phyloP scores from a whole-genome alignment of 2,329 filamentous ascomycete genomes.

The Parastagonospora avenae region DNA sequence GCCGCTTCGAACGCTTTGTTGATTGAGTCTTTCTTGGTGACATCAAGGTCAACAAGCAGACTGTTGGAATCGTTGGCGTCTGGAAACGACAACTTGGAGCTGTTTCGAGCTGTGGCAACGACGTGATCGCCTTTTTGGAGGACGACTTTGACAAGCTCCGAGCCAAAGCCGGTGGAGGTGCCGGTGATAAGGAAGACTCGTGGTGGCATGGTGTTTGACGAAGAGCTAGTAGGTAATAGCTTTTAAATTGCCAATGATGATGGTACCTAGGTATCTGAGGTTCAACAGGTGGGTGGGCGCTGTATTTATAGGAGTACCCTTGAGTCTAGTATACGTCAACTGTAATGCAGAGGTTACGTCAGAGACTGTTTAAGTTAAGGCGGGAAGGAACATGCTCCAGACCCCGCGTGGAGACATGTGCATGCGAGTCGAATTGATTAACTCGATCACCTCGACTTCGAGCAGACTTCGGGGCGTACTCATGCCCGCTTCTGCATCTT shows the following conservation, averaged over 20 bases:
- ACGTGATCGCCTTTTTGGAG: slow-evolving; percentile 52
- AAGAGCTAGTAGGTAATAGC: neutral
- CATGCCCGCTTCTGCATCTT: no score
- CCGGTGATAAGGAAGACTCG: slow-evolving; percentile 56
- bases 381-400: neutral
- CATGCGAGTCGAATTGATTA: neutral
- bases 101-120: slow-evolving; percentile 53
- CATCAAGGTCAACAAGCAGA: slow-evolving; percentile 59
- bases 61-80: slow-evolving; percentile 54
- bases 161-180: slow-evolving; percentile 54
- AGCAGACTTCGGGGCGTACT: no score
- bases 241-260: neutral
- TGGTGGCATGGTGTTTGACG: slow-evolving; percentile 41
- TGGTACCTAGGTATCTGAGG: neutral
- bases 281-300: neutral
- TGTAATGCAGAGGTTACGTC: neutral
- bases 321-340: neutral
- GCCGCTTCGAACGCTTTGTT: slow-evolving; percentile 53
- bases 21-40: slow-evolving; percentile 54
- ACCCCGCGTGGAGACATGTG: neutral
- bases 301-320: neutral
- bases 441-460: no score
- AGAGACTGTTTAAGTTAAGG: neutral
- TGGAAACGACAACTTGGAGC: slow-evolving; percentile 48
- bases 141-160: slow-evolving; percentile 50